Base-by-base conservation (phyloP, 2,329 filamentous ascomycete genomes). In the Chaetomium olivaceum region DNA sequence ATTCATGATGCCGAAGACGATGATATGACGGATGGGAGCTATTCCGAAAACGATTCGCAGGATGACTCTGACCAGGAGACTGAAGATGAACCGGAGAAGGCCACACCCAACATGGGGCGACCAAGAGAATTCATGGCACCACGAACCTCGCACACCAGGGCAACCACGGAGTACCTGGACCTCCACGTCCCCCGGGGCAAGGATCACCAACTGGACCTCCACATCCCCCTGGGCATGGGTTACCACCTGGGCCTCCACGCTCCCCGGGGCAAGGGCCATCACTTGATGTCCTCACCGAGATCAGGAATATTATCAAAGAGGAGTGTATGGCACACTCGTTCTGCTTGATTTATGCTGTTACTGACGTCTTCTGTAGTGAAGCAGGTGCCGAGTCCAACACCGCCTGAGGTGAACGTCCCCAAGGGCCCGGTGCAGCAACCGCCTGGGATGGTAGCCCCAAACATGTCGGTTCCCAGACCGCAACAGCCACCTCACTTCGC, bases 281-380 rank as follows among this genome's bases (percentile, higher is more conserved):
- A 2, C 25, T 59, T 21, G 63, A 63, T 31, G 50, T 68, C 25
- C 56, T 61, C 21, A 57, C 33, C 5, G 63, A 70, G 55, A 67
- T 70, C 61, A 63, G 65, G 21, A 69, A 69, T 62, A 69, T 69
- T 29, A 69, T 69, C 61, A 60, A 68, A 29, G 64, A 69, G 54
- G 67, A 70, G 63, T 60, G 69, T 69, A 69, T 3, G 68, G 46
- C 23, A 6, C 43, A 16, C 19, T 4, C 19, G 12, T 21, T 12
- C 12, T 11, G 16, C 14, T n/a, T 9, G 6, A 2, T 6, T 1
- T n/a, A 1, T 14, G 21, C 2, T 16, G 0, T 14, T 16, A 11
- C 58, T 67, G 58, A 67, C 33, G 5, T 48, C 1, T 19, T 27
- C 7, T 19, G 16, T 7, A 67, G 65, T 67, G 48, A 50, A 27